Evolutionary conservation across 2,329 filamentous ascomycete species (phyloP).

Genomic region (Microsporum canis): DNA sequence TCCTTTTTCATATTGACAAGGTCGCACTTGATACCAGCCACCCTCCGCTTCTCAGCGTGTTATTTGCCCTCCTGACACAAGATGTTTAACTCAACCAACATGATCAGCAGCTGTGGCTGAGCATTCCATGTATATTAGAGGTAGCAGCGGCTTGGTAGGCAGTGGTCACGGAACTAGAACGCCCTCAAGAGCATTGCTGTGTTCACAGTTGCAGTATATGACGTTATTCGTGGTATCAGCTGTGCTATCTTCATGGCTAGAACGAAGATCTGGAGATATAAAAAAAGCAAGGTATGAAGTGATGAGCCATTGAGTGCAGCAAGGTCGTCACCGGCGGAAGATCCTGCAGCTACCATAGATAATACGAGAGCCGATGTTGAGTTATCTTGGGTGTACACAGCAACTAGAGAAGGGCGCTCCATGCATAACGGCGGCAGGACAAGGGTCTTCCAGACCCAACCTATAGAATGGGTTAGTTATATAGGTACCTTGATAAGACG

Average conservation of each 20-base stretch:
- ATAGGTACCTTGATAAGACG: background rate
- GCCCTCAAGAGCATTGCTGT: slow-evolving; percentile 37
- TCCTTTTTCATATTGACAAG: slow-evolving; percentile 42
- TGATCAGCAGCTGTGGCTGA: slow-evolving; percentile 44
- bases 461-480: slow-evolving; percentile 21
- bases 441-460: slow-evolving; percentile 47
- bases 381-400: slow-evolving; percentile 11
- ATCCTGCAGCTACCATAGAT: slow-evolving; percentile 35
- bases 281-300: slow-evolving; percentile 18
- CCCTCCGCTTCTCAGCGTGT: slow-evolving; percentile 40
- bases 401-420: slow-evolving; percentile 45
- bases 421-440: slow-evolving; percentile 47
- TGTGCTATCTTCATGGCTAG: slow-evolving; percentile 49
- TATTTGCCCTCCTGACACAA: slow-evolving; percentile 43
- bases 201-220: slow-evolving; percentile 43
- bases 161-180: background rate
- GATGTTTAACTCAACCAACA: slow-evolving; percentile 48
- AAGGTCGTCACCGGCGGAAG: slow-evolving; percentile 44
- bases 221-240: slow-evolving; percentile 35
- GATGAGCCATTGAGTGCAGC: slow-evolving; percentile 33
- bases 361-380: slow-evolving; percentile 31
- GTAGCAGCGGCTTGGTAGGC: background rate
- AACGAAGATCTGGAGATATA: slow-evolving; percentile 44
- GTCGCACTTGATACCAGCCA: slow-evolving; percentile 39
- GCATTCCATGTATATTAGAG: background rate